Evolutionary conservation across 768 basidiomycete species (phyloP).

Genomic region (Coprinellus micaceus): DNA sequence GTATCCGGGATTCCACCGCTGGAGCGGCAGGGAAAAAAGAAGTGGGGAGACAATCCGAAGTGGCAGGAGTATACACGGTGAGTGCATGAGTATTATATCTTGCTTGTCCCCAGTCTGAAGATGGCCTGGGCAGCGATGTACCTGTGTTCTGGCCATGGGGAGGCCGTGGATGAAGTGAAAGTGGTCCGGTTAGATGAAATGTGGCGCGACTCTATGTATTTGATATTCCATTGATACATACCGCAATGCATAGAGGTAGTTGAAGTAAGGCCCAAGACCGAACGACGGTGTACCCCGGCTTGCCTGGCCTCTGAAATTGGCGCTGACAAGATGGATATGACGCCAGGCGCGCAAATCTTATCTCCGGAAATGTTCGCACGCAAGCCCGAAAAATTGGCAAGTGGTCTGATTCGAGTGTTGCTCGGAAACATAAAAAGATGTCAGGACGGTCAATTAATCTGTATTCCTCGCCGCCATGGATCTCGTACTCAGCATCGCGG

Average conservation of each 20-base stretch:
- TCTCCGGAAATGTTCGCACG: not conserved
- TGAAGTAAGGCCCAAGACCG: no score
- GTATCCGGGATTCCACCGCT: slow-evolving; percentile 70
- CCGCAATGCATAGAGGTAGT: no score
- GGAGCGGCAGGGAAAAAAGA: slow-evolving; percentile 55
- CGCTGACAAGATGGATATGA: not conserved
- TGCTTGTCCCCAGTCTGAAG: no score
- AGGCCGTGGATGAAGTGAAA: slow-evolving; percentile 12
- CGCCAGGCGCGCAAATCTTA: not conserved
- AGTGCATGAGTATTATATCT: slow-evolving; percentile 11
- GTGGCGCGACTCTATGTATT: not conserved
- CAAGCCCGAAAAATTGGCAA: slow-evolving; percentile 24
- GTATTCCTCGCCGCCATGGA: slow-evolving; percentile 57
- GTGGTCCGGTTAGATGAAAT: not conserved
- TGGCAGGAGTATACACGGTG: slow-evolving; percentile 61
- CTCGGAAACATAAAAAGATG: slow-evolving; percentile 25
- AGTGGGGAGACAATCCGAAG: slow-evolving; percentile 48
- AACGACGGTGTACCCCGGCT: not conserved
- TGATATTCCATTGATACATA: no score
- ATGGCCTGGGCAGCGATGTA: not conserved
- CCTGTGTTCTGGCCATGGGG: slow-evolving; percentile 47
- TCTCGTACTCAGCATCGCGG: slow-evolving; percentile 66
- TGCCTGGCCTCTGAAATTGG: not conserved
- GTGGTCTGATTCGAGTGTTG: slow-evolving; percentile 41
- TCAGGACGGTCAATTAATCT: not conserved